Conservation (phyloP, 768 basidiomycete species). For the Leccinum rimulosum region DNA sequence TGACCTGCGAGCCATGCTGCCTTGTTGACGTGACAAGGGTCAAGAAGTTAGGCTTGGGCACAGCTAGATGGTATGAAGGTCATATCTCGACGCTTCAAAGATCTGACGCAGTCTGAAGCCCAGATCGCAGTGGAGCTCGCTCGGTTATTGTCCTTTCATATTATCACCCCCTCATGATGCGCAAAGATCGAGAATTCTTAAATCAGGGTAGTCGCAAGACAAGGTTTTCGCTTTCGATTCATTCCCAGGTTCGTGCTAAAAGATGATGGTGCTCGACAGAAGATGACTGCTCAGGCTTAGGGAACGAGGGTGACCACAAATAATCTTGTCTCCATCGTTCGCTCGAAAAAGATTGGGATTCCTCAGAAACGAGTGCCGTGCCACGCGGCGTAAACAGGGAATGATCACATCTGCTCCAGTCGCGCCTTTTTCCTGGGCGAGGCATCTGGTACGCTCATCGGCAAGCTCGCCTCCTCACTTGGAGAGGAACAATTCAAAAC, state of each 20-base stretch:
- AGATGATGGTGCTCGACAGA: neutral
- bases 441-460: constrained; percentile 24
- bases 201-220: constrained; percentile 48
- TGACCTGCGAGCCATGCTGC: constrained; percentile 31
- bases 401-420: constrained; percentile 69
- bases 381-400: constrained; percentile 66
- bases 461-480: constrained; percentile 20
- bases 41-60: constrained; percentile 23
- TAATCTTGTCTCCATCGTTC: constrained; percentile 54
- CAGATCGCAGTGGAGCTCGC: constrained; percentile 54
- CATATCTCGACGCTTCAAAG: neutral
- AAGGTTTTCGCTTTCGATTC: constrained; percentile 76
- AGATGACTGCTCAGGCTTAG: constrained; percentile 36
- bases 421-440: constrained; percentile 24
- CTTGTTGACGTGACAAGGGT: constrained; percentile 41
- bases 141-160: constrained; percentile 47
- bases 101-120: constrained; percentile 32
- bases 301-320: constrained; percentile 71
- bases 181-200: constrained; percentile 68
- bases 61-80: constrained; percentile 36
- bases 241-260: constrained; percentile 66
- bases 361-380: constrained; percentile 56
- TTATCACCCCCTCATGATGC: constrained; percentile 80
- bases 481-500: neutral
- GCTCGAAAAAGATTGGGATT: constrained; percentile 60